Evolutionary conservation across 495 filamentous ascomycete genomes (phyloP), one percentile per base, ranked within the genome.

Genomic region (Penicillium angulare): DNA sequence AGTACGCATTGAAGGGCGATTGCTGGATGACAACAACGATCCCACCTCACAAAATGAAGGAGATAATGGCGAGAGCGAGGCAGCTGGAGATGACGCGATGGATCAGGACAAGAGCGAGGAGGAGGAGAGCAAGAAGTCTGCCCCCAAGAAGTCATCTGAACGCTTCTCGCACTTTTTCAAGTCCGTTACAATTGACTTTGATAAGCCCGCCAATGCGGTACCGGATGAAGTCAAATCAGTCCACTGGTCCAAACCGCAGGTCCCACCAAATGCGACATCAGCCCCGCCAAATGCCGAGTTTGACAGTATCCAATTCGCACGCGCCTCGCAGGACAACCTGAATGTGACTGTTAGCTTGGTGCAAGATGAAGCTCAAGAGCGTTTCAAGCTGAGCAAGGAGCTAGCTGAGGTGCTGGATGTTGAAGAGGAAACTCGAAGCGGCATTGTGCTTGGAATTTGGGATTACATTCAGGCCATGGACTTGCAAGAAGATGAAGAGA

Each of bases 121-220:
- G 13, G 61, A 62, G 8, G 55, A 63, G 10, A 52, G 64, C 21
- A 73, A 72, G 68, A 79, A 68, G 54, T 27, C 63, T 65, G 67
- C 52, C 41, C 23, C 71, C 35, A 81, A 73, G 49, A 72, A 66
- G 47, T 62, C 66, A 7, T 76, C 71, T 18, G 76, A 76, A 40
- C 82, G 86, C 47, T 86, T 98, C 68, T 96, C 93, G 21, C 88
- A 96, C 57, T 99, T 97, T 72, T 96, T 99, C 83, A 95, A 95
- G 67, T 77, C 83, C 7, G 85, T 99, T 60, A 88, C 81, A 2
- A 79, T 97, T 32, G 91, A 97, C 47, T 92, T 95, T 52, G 89
- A 96, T 51, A 83, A 83, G 39, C 64, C 57, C 27, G 77, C 56
- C 56, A 75, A 61, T 26, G 72, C 60, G 7, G 64, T 59, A 16